Base-by-base conservation (phyloP, 2,329 filamentous ascomycete species). In the Pseudopyrenochaeta lycopersici region DNA sequence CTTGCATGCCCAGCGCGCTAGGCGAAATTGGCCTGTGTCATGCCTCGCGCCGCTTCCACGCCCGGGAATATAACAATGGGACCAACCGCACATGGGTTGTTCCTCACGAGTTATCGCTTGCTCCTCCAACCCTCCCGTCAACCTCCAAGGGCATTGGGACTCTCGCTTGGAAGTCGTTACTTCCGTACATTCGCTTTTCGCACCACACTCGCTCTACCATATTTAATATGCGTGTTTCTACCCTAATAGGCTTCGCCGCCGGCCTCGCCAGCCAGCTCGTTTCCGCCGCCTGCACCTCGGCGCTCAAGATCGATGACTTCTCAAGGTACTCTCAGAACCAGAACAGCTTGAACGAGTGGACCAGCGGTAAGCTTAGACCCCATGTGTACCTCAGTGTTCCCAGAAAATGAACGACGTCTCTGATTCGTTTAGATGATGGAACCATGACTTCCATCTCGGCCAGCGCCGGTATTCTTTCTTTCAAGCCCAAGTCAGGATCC, bases 401-500 rank as follows among this genome's bases (percentile, higher is more conserved):
- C 1, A 5, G 10, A 27, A 2, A 27, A 3, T 4, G 12, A 27
- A 2, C 27, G 12, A 4, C 9, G 2, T n/a, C 17, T 10, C 65
- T 68, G 42, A 70, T 46, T 17, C 12, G 4, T 30, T 1, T 55
- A 84, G 82, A 85, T 58, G 83, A 85, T 72, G 78, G 73, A 12
- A 75, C 77, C 52, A 83, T 82, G 75, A 73, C 71, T 57, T 68
- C 78, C 64, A 66, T 81, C 66, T 74, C 72, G 39, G 78, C 74
- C 30, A 72, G 72, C 12, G 71, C 71, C 12, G 79, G 79, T 41
- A 77, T 80, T 27, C 76, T 85, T 18, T 78, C 77, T 7, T 82
- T 85, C 70, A 80, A 77, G n/a, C 80, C 81, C 29, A 81, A 78
- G 55, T 63, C 74, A 14, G 64, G 60, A 21, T 80, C 81, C 11